Conservation (phyloP, 2,329 filamentous ascomycete species). For the Cryphonectria parasitica region DNA sequence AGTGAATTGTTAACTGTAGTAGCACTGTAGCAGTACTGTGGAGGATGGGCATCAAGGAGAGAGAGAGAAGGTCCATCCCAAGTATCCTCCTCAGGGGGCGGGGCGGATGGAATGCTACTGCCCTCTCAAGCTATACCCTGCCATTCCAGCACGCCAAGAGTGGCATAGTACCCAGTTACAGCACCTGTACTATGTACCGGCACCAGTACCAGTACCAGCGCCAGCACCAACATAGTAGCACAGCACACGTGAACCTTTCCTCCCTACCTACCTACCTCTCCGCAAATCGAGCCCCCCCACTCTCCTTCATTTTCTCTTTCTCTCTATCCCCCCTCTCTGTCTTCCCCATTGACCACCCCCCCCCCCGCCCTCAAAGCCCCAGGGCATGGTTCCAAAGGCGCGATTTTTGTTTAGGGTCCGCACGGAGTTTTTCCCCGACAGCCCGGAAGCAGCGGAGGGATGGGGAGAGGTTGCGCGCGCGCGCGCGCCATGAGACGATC, state of each 20-base stretch:
- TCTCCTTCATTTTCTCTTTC: background rate
- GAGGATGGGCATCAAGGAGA: constrained; percentile 5
- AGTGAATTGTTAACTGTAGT: background rate
- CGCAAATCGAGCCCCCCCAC: too few species aligned
- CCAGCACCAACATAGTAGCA: background rate
- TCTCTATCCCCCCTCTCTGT: background rate
- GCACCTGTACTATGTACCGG: too few species aligned
- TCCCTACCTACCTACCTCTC: background rate
- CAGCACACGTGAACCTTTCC: background rate
- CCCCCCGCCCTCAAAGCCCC: background rate
- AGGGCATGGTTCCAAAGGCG: constrained; percentile 9
- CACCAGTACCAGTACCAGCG: background rate
- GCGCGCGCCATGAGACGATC: background rate
- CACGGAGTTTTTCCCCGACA: constrained; percentile 8
- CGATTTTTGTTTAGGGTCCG: constrained; percentile 6
- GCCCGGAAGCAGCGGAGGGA: constrained; percentile 11
- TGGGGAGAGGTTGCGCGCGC: too few species aligned
- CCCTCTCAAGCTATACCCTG: background rate
- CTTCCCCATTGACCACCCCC: background rate
- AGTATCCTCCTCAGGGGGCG: constrained; percentile 9
- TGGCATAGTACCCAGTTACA: background rate
- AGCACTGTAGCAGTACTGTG: background rate
- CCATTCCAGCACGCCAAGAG: background rate
- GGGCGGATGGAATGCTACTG: background rate
- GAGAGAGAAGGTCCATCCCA: background rate